Conservation (phyloP, 495 filamentous ascomycete genomes). For the Cenococcum geophilum region DNA sequence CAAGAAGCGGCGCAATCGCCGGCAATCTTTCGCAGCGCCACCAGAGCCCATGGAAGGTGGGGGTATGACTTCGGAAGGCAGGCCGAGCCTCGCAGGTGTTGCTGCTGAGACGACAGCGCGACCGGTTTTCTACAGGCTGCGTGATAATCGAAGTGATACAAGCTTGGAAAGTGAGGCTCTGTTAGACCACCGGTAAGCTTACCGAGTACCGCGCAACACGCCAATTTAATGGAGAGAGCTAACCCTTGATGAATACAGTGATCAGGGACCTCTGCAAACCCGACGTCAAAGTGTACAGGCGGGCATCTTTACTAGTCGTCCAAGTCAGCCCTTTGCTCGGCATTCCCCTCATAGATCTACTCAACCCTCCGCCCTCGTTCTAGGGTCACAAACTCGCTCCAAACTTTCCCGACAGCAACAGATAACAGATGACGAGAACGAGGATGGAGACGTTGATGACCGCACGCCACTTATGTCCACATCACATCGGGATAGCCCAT, state of each 20-base stretch:
- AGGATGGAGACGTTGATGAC: conserved; percentile 32
- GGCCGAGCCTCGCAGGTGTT: conserved; percentile 34
- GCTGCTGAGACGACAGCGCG: conserved; percentile 28
- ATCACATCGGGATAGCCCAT: conserved; percentile 16
- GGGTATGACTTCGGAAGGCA: conserved; percentile 25
- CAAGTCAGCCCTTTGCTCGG: conserved; percentile 6
- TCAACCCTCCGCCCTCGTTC: background rate
- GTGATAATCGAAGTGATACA: conserved; percentile 32
- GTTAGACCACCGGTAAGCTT: conserved; percentile 34
- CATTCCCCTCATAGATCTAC: conserved; percentile 3
- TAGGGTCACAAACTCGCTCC: conserved; percentile 13
- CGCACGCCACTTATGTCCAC: conserved; percentile 34
- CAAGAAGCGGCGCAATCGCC: conserved; percentile 56
- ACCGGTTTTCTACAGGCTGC: conserved; percentile 36
- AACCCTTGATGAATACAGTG: conserved; percentile 1
- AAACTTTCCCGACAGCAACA: conserved; percentile 22
- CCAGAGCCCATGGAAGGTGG: conserved; percentile 41
- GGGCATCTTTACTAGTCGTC: conserved; percentile 9
- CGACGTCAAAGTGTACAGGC: conserved; percentile 22
- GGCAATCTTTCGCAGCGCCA: conserved; percentile 57
- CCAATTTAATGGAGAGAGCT: background rate
- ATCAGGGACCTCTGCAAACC: conserved; percentile 19
- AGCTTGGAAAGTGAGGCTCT: conserved; percentile 41
- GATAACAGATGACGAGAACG: conserved; percentile 29
- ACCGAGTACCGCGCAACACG: background rate